These are phyloP conservation scores for Apocynum venetum DNA, from an alignment of 257 asterid genomes.

Conservation along the genomic window DNA sequence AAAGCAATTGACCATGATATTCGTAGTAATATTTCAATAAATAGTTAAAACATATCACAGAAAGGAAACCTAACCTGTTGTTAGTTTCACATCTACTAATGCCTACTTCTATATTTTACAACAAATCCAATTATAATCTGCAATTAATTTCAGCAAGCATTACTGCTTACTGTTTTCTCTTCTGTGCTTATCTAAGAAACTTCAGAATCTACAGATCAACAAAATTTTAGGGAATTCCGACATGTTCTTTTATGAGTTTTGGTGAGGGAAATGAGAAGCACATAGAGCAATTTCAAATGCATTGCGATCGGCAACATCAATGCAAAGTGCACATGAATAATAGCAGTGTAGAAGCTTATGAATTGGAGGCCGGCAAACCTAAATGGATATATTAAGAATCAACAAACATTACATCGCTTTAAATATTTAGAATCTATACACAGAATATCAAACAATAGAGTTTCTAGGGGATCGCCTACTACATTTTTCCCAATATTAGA, in stretches of 20 bases:
- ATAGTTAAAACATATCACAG: neutral
- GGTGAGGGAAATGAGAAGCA: neutral
- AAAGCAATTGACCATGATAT: neutral
- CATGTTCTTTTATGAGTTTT: neutral
- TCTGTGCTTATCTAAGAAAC: neutral
- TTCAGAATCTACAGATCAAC: neutral
- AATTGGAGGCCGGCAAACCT: neutral
- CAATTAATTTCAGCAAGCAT: neutral
- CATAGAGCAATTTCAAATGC: neutral
- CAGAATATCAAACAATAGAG: neutral
- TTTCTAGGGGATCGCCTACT: neutral
- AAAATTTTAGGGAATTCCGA: neutral
- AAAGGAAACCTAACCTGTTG: neutral
- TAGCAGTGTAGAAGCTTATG: neutral
- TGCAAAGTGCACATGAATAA: neutral
- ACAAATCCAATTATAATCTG: neutral
- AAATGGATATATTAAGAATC: neutral
- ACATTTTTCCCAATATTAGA: neutral
- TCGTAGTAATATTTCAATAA: neutral
- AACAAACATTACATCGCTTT: neutral
- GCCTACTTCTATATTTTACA: neutral
- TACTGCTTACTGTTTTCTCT: neutral
- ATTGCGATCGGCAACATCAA: neutral
- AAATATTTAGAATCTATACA: neutral
- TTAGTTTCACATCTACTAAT: neutral